phyloP scores from a whole-genome alignment of 345 rosid genomes.

The Turritis glabra region DNA sequence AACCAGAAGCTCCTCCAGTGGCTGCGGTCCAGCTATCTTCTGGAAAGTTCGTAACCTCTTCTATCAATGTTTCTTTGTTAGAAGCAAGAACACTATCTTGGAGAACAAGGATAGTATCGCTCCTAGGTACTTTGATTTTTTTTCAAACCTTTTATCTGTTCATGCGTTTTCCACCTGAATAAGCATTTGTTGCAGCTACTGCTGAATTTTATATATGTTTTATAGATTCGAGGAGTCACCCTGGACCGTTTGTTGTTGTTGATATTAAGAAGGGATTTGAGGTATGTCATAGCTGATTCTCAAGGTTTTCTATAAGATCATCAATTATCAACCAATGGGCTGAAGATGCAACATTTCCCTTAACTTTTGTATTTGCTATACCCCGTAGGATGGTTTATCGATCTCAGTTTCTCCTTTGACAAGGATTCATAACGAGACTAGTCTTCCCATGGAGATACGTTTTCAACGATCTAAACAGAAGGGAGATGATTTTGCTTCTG shows the following conservation, averaged over 20 bases:
- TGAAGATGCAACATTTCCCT: conserved; percentile 15
- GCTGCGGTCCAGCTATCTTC: conserved; percentile 70
- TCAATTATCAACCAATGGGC: not conserved
- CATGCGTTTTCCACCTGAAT: conserved; percentile 16
- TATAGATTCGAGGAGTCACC: conserved; percentile 81
- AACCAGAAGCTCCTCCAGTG: conserved; percentile 48
- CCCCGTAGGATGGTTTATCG: conserved; percentile 75
- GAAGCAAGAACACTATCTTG: conserved; percentile 69
- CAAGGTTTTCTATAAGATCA: conserved; percentile 21
- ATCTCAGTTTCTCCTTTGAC: conserved; percentile 80
- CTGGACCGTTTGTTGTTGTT: conserved; percentile 84
- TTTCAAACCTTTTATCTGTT: conserved; percentile 24
- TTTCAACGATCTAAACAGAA: conserved; percentile 67
- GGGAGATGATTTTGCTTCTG: conserved; percentile 57
- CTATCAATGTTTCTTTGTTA: conserved; percentile 56
- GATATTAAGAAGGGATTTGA: conserved; percentile 66
- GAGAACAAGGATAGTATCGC: conserved; percentile 81
- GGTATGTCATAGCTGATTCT: conserved; percentile 48
- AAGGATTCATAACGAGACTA: conserved; percentile 82
- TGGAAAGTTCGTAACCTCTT: conserved; percentile 61
- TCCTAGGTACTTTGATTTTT: conserved; percentile 58
- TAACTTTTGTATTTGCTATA: conserved; percentile 11
- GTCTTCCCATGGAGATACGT: conserved; percentile 72
- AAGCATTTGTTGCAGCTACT: conserved; percentile 15
- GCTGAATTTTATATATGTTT: conserved; percentile 29